These are phyloP conservation scores for Jackrogersella multiformis DNA, from an alignment of 495 filamentous ascomycete genomes.

Conservation along the genomic window DNA sequence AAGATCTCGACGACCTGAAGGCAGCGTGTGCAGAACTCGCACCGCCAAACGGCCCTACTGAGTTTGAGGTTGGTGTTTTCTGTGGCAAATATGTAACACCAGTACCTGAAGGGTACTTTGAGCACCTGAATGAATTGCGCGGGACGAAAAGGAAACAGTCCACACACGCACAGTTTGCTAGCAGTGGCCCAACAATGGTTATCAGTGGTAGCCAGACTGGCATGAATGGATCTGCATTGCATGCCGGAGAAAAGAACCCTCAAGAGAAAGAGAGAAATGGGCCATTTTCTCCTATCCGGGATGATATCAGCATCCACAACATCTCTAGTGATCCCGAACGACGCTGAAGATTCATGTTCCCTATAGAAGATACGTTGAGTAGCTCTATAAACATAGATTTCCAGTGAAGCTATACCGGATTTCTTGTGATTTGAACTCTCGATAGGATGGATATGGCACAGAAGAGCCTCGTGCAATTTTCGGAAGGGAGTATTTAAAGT, in stretches of 20 bases:
- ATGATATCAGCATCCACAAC: conserved; percentile 39
- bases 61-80: conserved; percentile 97
- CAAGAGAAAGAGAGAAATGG: conserved; percentile 19
- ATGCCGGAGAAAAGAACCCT: background rate
- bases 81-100: conserved; percentile 90
- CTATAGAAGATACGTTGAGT: background rate
- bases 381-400: conserved; percentile 7
- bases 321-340: conserved; percentile 34
- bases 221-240: conserved; percentile 18
- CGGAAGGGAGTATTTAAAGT: too few relatives aligned
- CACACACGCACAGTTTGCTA: conserved; percentile 25
- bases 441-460: too few relatives aligned
- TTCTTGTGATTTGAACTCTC: background rate
- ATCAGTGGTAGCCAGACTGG: conserved; percentile 9
- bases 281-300: conserved; percentile 22
- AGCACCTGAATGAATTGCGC: conserved; percentile 70
- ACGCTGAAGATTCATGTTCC: conserved; percentile 7
- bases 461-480: too few relatives aligned
- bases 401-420: background rate
- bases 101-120: conserved; percentile 84
- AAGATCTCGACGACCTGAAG: conserved; percentile 84
- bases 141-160: conserved; percentile 32
- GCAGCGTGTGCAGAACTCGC: conserved; percentile 78
- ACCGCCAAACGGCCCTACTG: conserved; percentile 60
- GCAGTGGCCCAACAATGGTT: conserved; percentile 30